Conservation (phyloP, 2,329 filamentous ascomycete species). For the Ramularia endophylla region DNA sequence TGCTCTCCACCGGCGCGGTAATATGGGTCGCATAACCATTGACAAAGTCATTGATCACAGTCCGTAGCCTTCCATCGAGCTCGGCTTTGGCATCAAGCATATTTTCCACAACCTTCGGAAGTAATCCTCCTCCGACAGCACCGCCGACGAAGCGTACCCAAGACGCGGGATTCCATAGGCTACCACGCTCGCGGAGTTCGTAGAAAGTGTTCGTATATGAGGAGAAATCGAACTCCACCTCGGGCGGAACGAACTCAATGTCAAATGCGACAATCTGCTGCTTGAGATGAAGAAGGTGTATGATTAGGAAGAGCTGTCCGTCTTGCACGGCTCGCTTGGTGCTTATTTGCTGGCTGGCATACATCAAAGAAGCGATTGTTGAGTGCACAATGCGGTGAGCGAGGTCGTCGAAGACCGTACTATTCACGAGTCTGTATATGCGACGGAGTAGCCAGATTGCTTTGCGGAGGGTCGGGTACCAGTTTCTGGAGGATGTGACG, state of each 20-base stretch:
- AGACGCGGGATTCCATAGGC: conserved; percentile 59
- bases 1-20: conserved; percentile 40
- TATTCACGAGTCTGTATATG: conserved; percentile 65
- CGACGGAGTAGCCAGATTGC: conserved; percentile 63
- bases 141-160: conserved; percentile 53
- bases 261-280: conserved; percentile 95
- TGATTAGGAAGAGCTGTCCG: conserved; percentile 85
- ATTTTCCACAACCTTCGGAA: conserved; percentile 63
- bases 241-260: conserved; percentile 68
- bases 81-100: conserved; percentile 67
- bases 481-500: conserved; percentile 31
- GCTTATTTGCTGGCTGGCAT: conserved; percentile 62
- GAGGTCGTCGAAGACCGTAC: conserved; percentile 64
- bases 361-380: conserved; percentile 75
- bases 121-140: conserved; percentile 40
- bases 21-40: conserved; percentile 52
- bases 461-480: conserved; percentile 62
- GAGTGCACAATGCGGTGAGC: conserved; percentile 82
- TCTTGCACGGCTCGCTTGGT: conserved; percentile 62
- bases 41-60: conserved; percentile 63
- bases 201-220: conserved; percentile 60
- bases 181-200: conserved; percentile 59
- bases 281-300: conserved; percentile 90
- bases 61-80: conserved; percentile 56
- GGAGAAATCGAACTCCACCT: conserved; percentile 62